Conservation (phyloP, 78 protist genomes). For the Dictyostelium intermedium region DNA sequence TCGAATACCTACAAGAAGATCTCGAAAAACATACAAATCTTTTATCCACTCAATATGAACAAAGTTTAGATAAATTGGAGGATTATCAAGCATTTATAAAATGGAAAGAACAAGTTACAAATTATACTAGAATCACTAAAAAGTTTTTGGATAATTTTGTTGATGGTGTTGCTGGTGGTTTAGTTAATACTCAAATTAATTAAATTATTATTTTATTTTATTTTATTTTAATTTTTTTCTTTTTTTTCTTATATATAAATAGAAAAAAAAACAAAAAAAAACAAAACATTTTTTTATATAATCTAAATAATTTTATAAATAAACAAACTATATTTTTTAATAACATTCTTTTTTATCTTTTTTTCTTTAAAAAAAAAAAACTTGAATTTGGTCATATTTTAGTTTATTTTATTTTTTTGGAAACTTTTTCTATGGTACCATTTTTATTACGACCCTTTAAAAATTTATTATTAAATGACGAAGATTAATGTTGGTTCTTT, state of each 20-base stretch:
- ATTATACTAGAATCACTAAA: conserved; percentile 82
- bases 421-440: too few species aligned
- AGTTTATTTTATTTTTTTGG: background rate
- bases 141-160: conserved; percentile 75
- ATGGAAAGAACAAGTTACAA: conserved; percentile 86
- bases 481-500: background rate
- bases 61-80: conserved; percentile 63
- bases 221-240: too few species aligned
- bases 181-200: conserved; percentile 10
- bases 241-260: too few species aligned
- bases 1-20: conserved; percentile 88
- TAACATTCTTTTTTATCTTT: background rate
- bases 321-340: background rate
- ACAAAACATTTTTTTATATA: background rate
- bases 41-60: conserved; percentile 62
- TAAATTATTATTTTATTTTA: background rate
- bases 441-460: background rate
- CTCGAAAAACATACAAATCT: conserved; percentile 85
- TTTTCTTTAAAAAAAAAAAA: background rate
- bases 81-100: conserved; percentile 84
- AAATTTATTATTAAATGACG: background rate
- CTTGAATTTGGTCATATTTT: background rate
- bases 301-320: background rate
- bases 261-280: too few species aligned
- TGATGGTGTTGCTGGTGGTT: conserved; percentile 81